Percentiles rank a stretch among this genome's conserved stretches.
Evolutionary conservation across 495 filamentous ascomycete genomes (phyloP).

Genomic region (Staphylotrichum tortipilum): DNA sequence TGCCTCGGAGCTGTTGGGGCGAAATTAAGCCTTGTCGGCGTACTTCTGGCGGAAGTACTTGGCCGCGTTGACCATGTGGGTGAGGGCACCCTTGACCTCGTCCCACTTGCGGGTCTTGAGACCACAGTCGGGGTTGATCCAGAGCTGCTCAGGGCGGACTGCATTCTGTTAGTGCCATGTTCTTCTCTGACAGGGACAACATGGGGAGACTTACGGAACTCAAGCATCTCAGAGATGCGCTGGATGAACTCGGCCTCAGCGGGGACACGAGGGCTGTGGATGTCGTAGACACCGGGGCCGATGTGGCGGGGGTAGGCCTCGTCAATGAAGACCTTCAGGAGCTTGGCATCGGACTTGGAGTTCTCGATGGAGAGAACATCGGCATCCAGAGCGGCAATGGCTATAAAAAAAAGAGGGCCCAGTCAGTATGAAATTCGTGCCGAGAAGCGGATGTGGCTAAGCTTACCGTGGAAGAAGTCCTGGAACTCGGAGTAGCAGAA

Average conservation of each 20-base stretch:
- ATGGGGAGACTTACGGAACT: constrained; percentile 57
- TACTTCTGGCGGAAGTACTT: constrained; percentile 93
- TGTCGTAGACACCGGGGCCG: constrained; percentile 97
- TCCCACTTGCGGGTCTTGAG: constrained; percentile 95
- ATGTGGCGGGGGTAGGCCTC: constrained; percentile 95
- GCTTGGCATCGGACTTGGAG: constrained; percentile 98
- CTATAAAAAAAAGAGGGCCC: too few relatives aligned
- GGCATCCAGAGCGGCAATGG: constrained; percentile 93
- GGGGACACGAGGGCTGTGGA: constrained; percentile 96
- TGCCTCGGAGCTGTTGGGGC: not conserved
- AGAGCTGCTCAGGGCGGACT: constrained; percentile 73
- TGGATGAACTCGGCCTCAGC: constrained; percentile 94
- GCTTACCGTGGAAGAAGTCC: constrained; percentile 83
- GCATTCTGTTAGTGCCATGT: constrained; percentile 3
- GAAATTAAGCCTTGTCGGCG: constrained; percentile 32
- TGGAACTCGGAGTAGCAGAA: constrained; percentile 99
- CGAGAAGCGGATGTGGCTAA: not conserved
- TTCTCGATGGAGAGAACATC: constrained; percentile 99
- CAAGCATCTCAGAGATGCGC: constrained; percentile 92
- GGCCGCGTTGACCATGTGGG: constrained; percentile 91
- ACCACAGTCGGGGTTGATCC: constrained; percentile 98
- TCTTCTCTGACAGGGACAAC: too few relatives aligned
- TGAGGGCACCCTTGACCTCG: constrained; percentile 87
- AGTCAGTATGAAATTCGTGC: not conserved
- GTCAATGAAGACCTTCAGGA: constrained; percentile 96